phyloP scores from a whole-genome alignment of 805 yeast species.

The Wickerhamomyces hampshirensis region DNA sequence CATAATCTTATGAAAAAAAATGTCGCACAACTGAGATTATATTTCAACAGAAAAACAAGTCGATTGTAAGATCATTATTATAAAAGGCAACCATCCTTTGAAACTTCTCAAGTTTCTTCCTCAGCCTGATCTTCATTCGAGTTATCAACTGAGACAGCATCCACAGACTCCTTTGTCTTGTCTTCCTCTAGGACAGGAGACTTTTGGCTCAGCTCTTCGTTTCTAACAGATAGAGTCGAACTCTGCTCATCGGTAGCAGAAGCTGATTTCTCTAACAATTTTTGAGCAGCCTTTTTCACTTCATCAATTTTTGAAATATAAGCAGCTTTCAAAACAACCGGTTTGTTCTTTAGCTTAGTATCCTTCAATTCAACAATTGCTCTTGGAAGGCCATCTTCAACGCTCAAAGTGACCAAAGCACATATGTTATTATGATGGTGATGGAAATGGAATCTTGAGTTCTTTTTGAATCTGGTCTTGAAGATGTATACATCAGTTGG shows the following conservation, averaged over 20 bases:
- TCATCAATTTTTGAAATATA: slow-evolving; percentile 38
- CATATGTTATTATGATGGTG: slow-evolving; percentile 36
- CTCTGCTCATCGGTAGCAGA: neutral
- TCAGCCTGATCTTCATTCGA: neutral
- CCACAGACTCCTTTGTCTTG: neutral
- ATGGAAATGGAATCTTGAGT: slow-evolving; percentile 23
- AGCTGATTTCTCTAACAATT: neutral
- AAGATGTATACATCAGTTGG: slow-evolving; percentile 46
- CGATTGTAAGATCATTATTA: too few species aligned
- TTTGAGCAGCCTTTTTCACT: slow-evolving; percentile 33
- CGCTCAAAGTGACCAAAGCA: slow-evolving; percentile 47
- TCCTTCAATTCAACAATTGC: slow-evolving; percentile 38
- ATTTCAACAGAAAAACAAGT: too few species aligned
- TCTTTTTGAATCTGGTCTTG: slow-evolving; percentile 30
- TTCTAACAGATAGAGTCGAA: neutral
- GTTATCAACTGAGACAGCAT: neutral
- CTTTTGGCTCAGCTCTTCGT: neutral
- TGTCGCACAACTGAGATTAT: too few species aligned
- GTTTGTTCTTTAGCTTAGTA: slow-evolving; percentile 33
- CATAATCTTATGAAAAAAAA: too few species aligned
- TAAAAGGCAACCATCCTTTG: too few species aligned
- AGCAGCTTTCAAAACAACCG: slow-evolving; percentile 35
- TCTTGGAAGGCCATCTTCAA: slow-evolving; percentile 36
- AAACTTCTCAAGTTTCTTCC: too few species aligned
- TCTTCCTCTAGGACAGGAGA: too few species aligned